Conservation (phyloP, 108 stramenopile species). For the Cylindrotheca fusiformis region DNA sequence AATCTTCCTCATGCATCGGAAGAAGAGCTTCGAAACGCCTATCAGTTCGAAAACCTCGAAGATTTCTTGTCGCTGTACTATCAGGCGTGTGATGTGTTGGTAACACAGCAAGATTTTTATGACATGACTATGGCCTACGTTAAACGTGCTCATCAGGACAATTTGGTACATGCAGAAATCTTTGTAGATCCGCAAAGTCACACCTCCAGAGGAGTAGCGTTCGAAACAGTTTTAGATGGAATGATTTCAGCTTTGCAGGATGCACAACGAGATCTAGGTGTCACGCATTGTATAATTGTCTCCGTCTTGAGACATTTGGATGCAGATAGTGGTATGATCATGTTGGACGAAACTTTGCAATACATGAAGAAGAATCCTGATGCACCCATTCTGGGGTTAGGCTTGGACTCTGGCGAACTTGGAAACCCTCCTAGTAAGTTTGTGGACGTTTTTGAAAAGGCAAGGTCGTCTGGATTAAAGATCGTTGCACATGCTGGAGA, state of each 20-base stretch:
- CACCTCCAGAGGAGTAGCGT: constrained; percentile 29
- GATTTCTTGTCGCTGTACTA: constrained; percentile 39
- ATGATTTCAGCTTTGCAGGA: constrained; percentile 25
- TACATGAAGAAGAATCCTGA: constrained; percentile 20
- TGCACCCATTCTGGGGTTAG: constrained; percentile 27
- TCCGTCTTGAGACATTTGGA: constrained; percentile 33
- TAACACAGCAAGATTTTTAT: constrained; percentile 33
- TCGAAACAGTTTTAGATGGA: constrained; percentile 30
- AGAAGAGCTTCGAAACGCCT: constrained; percentile 25
- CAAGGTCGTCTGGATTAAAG: constrained; percentile 20
- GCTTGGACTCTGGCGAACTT: constrained; percentile 33
- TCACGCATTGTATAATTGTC: constrained; percentile 29
- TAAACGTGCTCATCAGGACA: constrained; percentile 20
- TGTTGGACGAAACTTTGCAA: constrained; percentile 19
- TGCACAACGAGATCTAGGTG: constrained; percentile 20
- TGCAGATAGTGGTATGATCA: constrained; percentile 23
- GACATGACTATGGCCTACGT: constrained; percentile 40
- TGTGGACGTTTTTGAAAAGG: constrained; percentile 22
- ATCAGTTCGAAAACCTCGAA: constrained; percentile 32
- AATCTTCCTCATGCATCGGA: constrained; percentile 18
- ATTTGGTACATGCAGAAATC: constrained; percentile 35
- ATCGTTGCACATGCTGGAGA: constrained; percentile 42
- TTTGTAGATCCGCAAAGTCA: constrained; percentile 54
- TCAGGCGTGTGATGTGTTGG: constrained; percentile 26
- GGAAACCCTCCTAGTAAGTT: constrained; percentile 36